Percentiles rank a stretch among this genome's conserved stretches.
These are phyloP conservation scores for Adiantum capillusveneris DNA, from an alignment of 75 land plant genomes.

Conservation along the genomic window DNA sequence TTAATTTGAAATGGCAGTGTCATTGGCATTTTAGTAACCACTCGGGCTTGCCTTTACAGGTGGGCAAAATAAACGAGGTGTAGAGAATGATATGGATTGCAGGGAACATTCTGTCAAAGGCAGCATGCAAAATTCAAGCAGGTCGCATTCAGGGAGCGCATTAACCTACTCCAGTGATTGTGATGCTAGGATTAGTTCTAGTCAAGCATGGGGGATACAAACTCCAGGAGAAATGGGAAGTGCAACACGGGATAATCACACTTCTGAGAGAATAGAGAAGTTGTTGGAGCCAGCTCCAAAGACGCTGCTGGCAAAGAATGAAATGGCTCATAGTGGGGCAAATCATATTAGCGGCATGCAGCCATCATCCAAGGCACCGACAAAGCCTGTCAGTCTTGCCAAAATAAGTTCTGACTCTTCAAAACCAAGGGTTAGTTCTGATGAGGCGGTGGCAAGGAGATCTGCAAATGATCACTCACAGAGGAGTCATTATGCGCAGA, in stretches of 20 bases:
- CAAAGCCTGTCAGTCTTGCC: too few relatives aligned
- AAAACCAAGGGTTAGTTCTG: background rate
- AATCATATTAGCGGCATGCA: background rate
- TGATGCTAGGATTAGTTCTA: background rate
- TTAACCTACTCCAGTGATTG: constrained; percentile 5
- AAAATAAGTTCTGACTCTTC: too few relatives aligned
- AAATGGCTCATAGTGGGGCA: background rate
- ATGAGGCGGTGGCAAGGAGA: background rate
- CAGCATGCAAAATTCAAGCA: too few relatives aligned
- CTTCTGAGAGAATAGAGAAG: background rate
- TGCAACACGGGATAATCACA: background rate
- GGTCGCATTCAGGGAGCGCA: background rate
- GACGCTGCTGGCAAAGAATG: background rate
- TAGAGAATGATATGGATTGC: too few relatives aligned
- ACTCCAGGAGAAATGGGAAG: constrained; percentile 9
- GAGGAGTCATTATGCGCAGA: background rate
- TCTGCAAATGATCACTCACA: background rate
- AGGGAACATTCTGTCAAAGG: too few relatives aligned
- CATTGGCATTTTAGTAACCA: too few relatives aligned
- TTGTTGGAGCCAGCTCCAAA: background rate
- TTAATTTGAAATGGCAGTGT: too few relatives aligned
- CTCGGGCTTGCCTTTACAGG: too few relatives aligned
- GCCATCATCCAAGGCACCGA: too few relatives aligned
- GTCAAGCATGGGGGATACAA: background rate
- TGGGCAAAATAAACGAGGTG: too few relatives aligned